Evolutionary conservation across 352 stramenopile genomes (phyloP).

Genomic region (Phytophthora sojae): DNA sequence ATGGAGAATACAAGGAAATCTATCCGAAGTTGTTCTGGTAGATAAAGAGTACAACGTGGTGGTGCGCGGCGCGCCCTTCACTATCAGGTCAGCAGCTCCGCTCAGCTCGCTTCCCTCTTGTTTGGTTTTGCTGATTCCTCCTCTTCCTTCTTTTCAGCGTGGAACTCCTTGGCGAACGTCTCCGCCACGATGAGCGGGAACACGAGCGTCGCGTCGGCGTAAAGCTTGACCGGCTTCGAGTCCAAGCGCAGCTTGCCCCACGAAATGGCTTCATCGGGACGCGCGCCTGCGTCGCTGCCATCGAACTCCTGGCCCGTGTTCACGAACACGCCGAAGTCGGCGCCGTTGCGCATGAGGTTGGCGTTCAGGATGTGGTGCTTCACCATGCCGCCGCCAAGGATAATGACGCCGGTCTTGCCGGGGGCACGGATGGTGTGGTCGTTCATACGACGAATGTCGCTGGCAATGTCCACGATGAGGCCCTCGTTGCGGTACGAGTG

Average conservation of each 20-base stretch:
- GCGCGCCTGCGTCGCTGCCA: constrained; percentile 97
- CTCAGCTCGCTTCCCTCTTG: constrained; percentile 26
- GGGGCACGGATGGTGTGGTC: constrained; percentile 96
- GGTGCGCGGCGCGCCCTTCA: constrained; percentile 30
- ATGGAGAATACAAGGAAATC: constrained; percentile 29
- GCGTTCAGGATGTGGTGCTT: constrained; percentile 99
- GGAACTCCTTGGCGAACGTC: constrained; percentile 98
- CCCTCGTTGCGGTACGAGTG: constrained; percentile 99
- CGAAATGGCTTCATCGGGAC: constrained; percentile 98
- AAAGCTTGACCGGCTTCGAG: constrained; percentile 97
- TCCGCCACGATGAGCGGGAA: constrained; percentile 99
- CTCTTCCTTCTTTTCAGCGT: constrained; percentile 55
- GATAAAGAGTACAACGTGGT: constrained; percentile 44
- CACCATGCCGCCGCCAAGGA: constrained; percentile 97
- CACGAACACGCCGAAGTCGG: constrained; percentile 99
- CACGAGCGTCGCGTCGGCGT: constrained; percentile 97
- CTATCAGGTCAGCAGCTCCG: constrained; percentile 35
- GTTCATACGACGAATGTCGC: constrained; percentile 98
- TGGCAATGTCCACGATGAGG: constrained; percentile 97
- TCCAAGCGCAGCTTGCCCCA: constrained; percentile 98
- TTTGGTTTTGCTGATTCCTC: constrained; percentile 12
- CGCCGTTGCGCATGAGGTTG: constrained; percentile 99
- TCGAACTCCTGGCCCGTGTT: constrained; percentile 99
- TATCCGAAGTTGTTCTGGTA: constrained; percentile 41
- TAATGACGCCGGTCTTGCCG: constrained; percentile 96